phyloP scores from a whole-genome alignment of 176 grass and related monocot species.

The Phoenix roebelenii region DNA sequence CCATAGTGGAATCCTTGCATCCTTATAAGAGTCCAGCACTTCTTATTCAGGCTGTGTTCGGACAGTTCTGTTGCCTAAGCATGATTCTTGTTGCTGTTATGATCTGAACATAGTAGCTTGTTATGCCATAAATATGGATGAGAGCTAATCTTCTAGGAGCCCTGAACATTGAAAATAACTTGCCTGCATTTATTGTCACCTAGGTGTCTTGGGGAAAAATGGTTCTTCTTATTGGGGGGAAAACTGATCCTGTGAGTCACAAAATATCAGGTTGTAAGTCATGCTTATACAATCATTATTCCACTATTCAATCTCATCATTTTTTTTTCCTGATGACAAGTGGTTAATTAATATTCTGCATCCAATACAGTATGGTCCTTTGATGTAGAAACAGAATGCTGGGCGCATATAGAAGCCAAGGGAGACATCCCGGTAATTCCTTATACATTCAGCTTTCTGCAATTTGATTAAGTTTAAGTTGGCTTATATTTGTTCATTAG shows the following conservation, averaged over 20 bases:
- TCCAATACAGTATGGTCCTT: conserved; percentile 83
- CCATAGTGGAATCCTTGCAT: too few species aligned
- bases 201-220: conserved; percentile 90
- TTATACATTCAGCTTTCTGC: conserved; percentile 1
- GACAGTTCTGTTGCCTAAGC: too few species aligned
- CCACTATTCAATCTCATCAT: conserved; percentile 1
- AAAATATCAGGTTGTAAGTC: conserved; percentile 56
- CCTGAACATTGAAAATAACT: background rate
- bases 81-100: too few species aligned
- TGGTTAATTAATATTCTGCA: conserved; percentile 21
- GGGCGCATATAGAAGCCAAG: conserved; percentile 72
- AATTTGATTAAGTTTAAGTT: too few species aligned
- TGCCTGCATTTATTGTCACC: background rate
- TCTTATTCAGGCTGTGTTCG: too few species aligned
- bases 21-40: too few species aligned
- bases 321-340: conserved; percentile 18
- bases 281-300: conserved; percentile 20
- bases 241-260: conserved; percentile 75
- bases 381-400: conserved; percentile 61
- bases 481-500: too few species aligned
- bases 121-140: background rate
- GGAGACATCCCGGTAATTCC: conserved; percentile 80
- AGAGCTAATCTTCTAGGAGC: background rate
- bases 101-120: background rate
- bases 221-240: conserved; percentile 87